phyloP scores from a whole-genome alignment of 1,139 yeast species.

The Debaryomyces udenii region DNA sequence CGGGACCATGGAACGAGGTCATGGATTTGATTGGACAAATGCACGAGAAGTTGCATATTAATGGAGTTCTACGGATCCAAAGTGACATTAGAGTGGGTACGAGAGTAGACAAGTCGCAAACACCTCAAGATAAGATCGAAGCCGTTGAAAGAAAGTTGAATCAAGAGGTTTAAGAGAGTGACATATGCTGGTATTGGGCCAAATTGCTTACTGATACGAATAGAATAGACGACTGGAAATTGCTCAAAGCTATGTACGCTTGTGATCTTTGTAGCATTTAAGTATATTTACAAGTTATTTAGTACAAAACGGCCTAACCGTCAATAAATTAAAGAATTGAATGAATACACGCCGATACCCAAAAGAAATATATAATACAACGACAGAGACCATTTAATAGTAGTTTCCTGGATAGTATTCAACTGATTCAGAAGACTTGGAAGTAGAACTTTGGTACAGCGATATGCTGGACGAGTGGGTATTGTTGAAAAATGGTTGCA shows the following conservation, averaged over 20 bases:
- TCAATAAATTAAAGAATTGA: slow-evolving; percentile 4
- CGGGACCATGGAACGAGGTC: slow-evolving; percentile 92
- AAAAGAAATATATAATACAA: slow-evolving; percentile 7
- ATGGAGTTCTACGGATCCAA: slow-evolving; percentile 76
- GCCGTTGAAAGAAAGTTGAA: slow-evolving; percentile 59
- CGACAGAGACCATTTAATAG: slow-evolving; percentile 4
- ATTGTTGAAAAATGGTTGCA: slow-evolving; percentile 5
- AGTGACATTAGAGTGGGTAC: slow-evolving; percentile 87
- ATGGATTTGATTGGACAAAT: slow-evolving; percentile 77
- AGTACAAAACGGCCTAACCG: neutral
- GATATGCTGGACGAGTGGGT: neutral
- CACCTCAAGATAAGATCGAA: slow-evolving; percentile 66
- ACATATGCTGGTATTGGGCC: too few relatives aligned
- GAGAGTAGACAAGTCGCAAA: slow-evolving; percentile 67
- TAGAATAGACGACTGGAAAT: too few relatives aligned
- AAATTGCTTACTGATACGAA: too few relatives aligned
- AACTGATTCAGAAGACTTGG: slow-evolving; percentile 6
- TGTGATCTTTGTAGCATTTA: too few relatives aligned
- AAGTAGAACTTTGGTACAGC: slow-evolving; percentile 6
- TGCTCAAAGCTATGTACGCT: too few relatives aligned
- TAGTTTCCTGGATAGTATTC: slow-evolving; percentile 6
- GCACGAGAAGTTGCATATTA: slow-evolving; percentile 68
- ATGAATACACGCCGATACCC: slow-evolving; percentile 1
- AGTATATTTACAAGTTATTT: too few relatives aligned
- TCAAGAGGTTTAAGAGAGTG: too few relatives aligned